phyloP scores from a whole-genome alignment of 2,329 filamentous ascomycete species.

The Xylariomycetidae sp. region DNA sequence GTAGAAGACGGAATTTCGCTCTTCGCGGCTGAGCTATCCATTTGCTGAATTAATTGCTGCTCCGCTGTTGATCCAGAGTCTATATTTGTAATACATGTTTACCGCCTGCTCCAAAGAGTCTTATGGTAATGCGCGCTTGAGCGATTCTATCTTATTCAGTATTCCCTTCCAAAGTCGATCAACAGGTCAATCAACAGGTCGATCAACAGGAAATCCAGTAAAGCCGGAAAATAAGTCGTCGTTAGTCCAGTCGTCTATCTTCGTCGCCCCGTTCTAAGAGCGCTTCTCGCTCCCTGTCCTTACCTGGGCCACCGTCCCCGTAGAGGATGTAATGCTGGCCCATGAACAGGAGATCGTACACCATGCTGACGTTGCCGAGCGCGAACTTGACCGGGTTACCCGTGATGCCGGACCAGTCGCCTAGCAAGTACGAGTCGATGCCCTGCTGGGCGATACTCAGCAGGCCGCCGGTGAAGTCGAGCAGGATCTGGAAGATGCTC shows the following conservation, averaged over 20 bases:
- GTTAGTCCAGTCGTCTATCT: slow-evolving; percentile 28
- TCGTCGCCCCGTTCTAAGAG: slow-evolving; percentile 30
- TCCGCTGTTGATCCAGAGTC: too few relatives aligned
- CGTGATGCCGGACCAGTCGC: slow-evolving; percentile 84
- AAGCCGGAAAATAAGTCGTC: too few relatives aligned
- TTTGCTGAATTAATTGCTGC: too few relatives aligned
- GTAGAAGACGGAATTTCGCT: too few relatives aligned
- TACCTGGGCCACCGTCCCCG: slow-evolving; percentile 23
- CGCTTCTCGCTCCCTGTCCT: slow-evolving; percentile 30
- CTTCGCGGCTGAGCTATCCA: too few relatives aligned
- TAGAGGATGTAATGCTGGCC: slow-evolving; percentile 86
- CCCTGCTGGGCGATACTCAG: slow-evolving; percentile 77
- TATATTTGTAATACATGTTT: too few relatives aligned
- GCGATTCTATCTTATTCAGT: too few relatives aligned
- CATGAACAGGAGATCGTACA: slow-evolving; percentile 85
- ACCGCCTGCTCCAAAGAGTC: too few relatives aligned
- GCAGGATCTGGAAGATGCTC: slow-evolving; percentile 77
- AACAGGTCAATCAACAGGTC: too few relatives aligned
- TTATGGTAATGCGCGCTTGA: too few relatives aligned
- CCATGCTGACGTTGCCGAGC: slow-evolving; percentile 77
- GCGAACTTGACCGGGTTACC: slow-evolving; percentile 90
- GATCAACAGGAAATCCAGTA: too few relatives aligned
- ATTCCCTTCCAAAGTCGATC: too few relatives aligned
- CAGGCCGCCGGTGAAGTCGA: slow-evolving; percentile 78
- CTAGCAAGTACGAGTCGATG: slow-evolving; percentile 79